phyloP scores from a whole-genome alignment of 1,284 basidiomycete genomes.

The Boletus hoseneyae region DNA sequence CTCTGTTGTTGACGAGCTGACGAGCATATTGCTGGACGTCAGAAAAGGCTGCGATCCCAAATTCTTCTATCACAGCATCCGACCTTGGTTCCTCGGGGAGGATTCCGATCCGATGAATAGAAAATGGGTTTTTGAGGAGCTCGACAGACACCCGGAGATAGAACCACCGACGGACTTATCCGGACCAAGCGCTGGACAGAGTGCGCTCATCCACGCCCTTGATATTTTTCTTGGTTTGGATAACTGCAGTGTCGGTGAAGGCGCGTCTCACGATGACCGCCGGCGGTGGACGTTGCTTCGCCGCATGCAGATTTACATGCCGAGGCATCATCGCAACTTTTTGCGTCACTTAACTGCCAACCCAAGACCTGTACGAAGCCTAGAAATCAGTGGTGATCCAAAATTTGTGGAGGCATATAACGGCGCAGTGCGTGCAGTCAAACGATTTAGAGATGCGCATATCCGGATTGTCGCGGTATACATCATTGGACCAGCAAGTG shows the following conservation, averaged over 20 bases:
- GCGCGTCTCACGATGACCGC: conserved; percentile 2
- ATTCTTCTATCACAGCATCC: conserved; percentile 80
- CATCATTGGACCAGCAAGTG: conserved; percentile 69
- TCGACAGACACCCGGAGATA: conserved; percentile 52
- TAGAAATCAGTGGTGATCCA: conserved; percentile 25
- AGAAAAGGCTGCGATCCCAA: conserved; percentile 74
- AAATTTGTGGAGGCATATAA: conserved; percentile 68
- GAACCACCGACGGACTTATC: conserved; percentile 62
- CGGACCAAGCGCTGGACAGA: conserved; percentile 91
- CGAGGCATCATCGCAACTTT: conserved; percentile 86
- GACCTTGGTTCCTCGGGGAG: conserved; percentile 91
- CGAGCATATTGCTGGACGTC: conserved; percentile 58
- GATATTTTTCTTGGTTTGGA: conserved; percentile 89
- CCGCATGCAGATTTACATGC: conserved; percentile 90
- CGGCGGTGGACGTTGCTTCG: conserved; percentile 60
- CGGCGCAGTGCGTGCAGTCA: conserved; percentile 66
- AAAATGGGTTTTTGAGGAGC: conserved; percentile 82
- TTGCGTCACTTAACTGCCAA: conserved; percentile 73
- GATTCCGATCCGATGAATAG: conserved; percentile 61
- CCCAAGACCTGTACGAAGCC: conserved; percentile 52
- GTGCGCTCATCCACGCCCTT: conserved; percentile 83
- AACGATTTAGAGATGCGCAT: conserved; percentile 83
- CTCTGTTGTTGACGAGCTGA: conserved; percentile 64
- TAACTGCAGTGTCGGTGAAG: conserved; percentile 36
- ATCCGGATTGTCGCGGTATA: conserved; percentile 85